Base-by-base conservation (phyloP, 257 asterid species). In the Phtheirospermum japonicum region DNA sequence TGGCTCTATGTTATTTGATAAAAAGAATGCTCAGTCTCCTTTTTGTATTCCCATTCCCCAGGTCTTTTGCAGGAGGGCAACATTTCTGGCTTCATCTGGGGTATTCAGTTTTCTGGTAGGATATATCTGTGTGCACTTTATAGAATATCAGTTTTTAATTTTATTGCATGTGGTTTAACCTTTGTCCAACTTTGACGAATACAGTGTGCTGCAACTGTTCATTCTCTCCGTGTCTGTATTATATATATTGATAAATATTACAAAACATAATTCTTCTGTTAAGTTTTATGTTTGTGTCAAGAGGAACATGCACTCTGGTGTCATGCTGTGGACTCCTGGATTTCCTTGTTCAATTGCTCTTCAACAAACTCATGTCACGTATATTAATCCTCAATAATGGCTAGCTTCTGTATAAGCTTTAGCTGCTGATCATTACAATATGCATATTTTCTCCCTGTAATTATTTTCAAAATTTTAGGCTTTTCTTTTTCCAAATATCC, bases 1-100 rank as follows among this genome's bases (percentile, higher is more conserved):
- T 31, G 16, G 37, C 17, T 65, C 16, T 23, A 14, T 54, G n/a
- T 71, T 49, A 13, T 66, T 48, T 52, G 30, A 71, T 70, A 42
- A 33, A 53, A 32, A 9, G 36, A 61, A 66, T 60, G 46, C 57
- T 56, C 59, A 40, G 17, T 59, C 46, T 72, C 48, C 39, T 67
- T 66, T 55, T 34, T 68, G 57, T 36, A 28, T 66, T 71, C 71
- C 66, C 85, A 89, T 96, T 66, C 69, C 69, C 66, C 85, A 89
- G 97, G 87, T 87, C 64, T 89, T 82, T 68, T 93, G 96, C 82
- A 77, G 96, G 74, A 93, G 80, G 77, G 95, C 85, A 17, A 70
- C 95, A 20, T 93, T 83, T 79, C 68, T 93, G 59, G 77, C 85
- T 67, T 74, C 83, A 64, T 82, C 95, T 58, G 95, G 90, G 64